Conservation (phyloP, 2,329 filamentous ascomycete species). For the Microsporum ferrugineum region DNA sequence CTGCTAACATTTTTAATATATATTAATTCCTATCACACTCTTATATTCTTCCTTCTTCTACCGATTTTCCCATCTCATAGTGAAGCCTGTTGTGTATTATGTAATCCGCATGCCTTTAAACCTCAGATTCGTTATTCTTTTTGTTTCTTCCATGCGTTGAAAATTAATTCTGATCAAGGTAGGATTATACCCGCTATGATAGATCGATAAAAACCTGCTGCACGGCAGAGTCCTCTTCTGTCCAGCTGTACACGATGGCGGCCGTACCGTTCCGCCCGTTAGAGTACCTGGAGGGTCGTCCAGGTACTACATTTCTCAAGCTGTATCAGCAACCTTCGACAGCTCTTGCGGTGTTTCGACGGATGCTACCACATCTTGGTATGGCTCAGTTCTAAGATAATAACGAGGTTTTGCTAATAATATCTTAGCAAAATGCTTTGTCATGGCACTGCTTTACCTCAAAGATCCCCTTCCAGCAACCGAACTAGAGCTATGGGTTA, state of each 20-base stretch:
- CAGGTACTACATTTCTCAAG: slow-evolving; percentile 77
- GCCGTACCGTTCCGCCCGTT: slow-evolving; percentile 52
- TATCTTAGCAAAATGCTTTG: slow-evolving; percentile 71
- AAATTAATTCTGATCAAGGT: background rate
- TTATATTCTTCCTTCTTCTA: background rate
- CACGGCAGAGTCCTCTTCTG: slow-evolving; percentile 8
- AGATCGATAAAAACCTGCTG: slow-evolving; percentile 9
- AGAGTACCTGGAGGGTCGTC: slow-evolving; percentile 87
- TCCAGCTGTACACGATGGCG: slow-evolving; percentile 35
- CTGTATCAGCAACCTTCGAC: slow-evolving; percentile 95
- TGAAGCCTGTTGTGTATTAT: background rate
- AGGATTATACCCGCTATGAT: slow-evolving; percentile 10
- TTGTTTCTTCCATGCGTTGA: background rate
- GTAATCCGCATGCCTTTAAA: background rate
- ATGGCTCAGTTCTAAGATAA: slow-evolving; percentile 14
- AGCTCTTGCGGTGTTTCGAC: slow-evolving; percentile 86
- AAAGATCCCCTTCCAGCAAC: slow-evolving; percentile 64
- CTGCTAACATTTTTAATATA: background rate
- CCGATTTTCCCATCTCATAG: background rate
- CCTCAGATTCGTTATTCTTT: background rate
- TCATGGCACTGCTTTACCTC: slow-evolving; percentile 91
- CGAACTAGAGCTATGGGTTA: slow-evolving; percentile 79
- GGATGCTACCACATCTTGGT: slow-evolving; percentile 91
- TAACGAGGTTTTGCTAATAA: slow-evolving; percentile 10
- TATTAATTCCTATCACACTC: background rate